Base-by-base conservation (phyloP, 1,284 basidiomycete genomes). In the Cystobasidium sp. region DNA sequence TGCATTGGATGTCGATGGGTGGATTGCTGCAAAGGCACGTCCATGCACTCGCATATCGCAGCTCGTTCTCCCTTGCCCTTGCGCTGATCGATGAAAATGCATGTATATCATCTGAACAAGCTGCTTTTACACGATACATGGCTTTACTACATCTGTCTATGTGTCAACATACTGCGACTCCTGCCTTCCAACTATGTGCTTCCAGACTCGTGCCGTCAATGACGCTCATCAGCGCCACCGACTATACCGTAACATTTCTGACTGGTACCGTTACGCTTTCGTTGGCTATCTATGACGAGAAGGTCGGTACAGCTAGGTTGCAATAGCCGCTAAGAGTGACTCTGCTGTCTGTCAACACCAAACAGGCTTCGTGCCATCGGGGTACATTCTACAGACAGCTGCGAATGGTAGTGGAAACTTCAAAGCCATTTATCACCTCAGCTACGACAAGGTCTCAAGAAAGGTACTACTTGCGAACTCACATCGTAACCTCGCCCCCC, bases 401-500 rank as follows among this genome's bases (percentile, higher is more conserved):
- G 44, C 56, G 24, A 70, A 70, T 5, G 68, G 56, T 47, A 70
- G 10, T 7, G 68, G 68, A 43, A 70, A 70, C 68, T 70, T 41
- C 1, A 31, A 16, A 39, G 14, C 3, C 20, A 14, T 3, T 62
- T 2, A 10, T 62, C 8, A 10, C 6, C 7, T 41, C 12, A 51
- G 37, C 46, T 24, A 18, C 44, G 24, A 3, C 46, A 20, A 47
- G 39, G 43, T 10, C 8, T 39, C 0, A 3, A 9, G 8, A 3
- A 8, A n/a, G 43, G 37, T 0, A 22, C 24, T 22, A 58, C 63
- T 31, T 31, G 31, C 31, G 31, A 31, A 5, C 31, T 65, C 47
- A 73, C 70, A 44, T 73, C 70, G 39, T 73, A 73, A 7, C 70
- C 70, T 31, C 70, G 31, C n/a, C 53, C 51, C 1, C 70, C 70